phyloP scores from a whole-genome alignment of 2,329 filamentous ascomycete genomes.

The Diaporthe batatas region DNA sequence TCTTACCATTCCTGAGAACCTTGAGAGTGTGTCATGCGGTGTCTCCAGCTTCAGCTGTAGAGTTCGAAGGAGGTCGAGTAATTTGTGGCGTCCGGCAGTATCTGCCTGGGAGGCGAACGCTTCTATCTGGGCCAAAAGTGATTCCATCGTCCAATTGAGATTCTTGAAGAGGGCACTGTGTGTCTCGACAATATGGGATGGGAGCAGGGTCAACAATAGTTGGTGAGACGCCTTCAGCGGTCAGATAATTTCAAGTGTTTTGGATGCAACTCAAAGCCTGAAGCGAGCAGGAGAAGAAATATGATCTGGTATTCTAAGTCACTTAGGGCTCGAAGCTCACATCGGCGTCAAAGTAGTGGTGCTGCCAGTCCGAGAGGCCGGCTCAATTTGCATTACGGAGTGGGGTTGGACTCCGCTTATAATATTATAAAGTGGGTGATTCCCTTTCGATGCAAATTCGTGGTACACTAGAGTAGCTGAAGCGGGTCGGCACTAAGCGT shows the following conservation, averaged over 20 bases:
- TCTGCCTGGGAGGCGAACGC: neutral
- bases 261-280: neutral
- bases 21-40: conserved; percentile 40
- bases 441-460: neutral
- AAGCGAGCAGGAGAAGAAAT: neutral
- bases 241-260: neutral
- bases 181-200: neutral
- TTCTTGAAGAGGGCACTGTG: neutral
- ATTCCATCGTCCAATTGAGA: neutral
- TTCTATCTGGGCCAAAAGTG: conserved; percentile 1
- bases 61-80: conserved; percentile 36
- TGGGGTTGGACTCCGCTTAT: neutral
- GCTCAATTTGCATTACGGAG: neutral
- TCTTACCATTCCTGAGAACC: conserved; percentile 8
- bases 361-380: neutral
- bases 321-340: too few relatives aligned
- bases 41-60: conserved; percentile 42
- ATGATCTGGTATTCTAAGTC: neutral
- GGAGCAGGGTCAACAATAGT: too few relatives aligned
- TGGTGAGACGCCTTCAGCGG: neutral
- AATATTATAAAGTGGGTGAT: neutral
- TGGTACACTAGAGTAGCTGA: too few relatives aligned
- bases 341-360: neutral
- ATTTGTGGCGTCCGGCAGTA: neutral
- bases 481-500: neutral